Conservation (phyloP, 305 asterid species). For the Salvia sclarea region DNA sequence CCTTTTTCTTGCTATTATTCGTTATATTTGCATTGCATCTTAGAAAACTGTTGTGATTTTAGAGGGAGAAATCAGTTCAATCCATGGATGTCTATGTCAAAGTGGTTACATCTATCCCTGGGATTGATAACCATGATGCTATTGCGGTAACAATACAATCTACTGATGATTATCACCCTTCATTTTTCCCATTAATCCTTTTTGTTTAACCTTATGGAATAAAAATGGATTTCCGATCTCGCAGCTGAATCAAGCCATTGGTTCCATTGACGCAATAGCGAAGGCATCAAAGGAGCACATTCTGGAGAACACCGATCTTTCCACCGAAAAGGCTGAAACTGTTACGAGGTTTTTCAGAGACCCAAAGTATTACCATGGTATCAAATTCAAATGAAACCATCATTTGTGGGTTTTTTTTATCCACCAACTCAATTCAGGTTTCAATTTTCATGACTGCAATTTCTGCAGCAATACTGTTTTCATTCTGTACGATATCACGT, state of each 20-base stretch:
- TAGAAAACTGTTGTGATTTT: constrained; percentile 32
- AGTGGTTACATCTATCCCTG: constrained; percentile 89
- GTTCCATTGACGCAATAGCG: constrained; percentile 92
- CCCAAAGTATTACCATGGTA: constrained; percentile 70
- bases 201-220: neutral
- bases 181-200: too few relatives aligned
- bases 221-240: constrained; percentile 13
- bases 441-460: neutral
- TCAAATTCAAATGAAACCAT: constrained; percentile 48
- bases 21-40: constrained; percentile 21
- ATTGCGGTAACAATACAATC: constrained; percentile 50
- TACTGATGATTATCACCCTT: neutral
- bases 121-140: constrained; percentile 66
- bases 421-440: neutral
- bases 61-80: constrained; percentile 80
- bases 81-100: constrained; percentile 68
- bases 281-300: constrained; percentile 81
- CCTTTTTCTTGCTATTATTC: constrained; percentile 12
- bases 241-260: constrained; percentile 89
- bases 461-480: neutral
- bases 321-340: constrained; percentile 79
- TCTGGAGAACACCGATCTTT: constrained; percentile 80
- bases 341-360: constrained; percentile 80
- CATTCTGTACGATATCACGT: neutral
- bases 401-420: neutral